Evolutionary conservation across 1,284 basidiomycete genomes (phyloP), one percentile per base, ranked within the genome.

Genomic region (Heimioporus punctisporus): DNA sequence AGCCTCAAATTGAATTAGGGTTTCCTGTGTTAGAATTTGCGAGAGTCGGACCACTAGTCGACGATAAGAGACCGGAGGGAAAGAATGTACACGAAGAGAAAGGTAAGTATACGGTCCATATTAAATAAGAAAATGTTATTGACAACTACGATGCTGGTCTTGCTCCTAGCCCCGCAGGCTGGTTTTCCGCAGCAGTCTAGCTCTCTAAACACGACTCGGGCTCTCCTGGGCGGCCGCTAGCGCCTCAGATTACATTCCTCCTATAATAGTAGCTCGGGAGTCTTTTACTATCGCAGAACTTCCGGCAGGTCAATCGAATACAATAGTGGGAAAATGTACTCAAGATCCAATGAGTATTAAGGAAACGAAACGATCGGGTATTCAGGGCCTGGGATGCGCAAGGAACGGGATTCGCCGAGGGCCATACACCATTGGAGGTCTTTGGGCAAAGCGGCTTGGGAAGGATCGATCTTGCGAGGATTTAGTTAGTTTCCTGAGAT

Each of bases 291-390:
- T 87, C 91, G 68, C 88, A 92, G 65, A 86, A 84, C 28, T 86
- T 94, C 70, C 86, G 90, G 71, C 88, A 92, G 64, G 82, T 88
- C 60, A 92, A 92, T 66, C 86, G 93, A 71, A 82, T 88, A 55
- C 82, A 87, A 8, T 88, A 91, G 1, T 83, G 85, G 34, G 74
- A 69, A 2, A 34, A 83, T 4, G 78, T 86, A 17, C 92, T 92
- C 24, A 88, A 86, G 64, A 81, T 98, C 25, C 88, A 94, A 0
- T 99, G 97, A 97, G 83, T 88, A 0, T 76, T 98, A 54, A 88
- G 95, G 80, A 98, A 98, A 79, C 91, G 90, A 64, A 99, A 99
- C 69, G 95, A 98, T 71, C 85, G 92, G 68, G 97, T 98, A 66
- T 99, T 99, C 78, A 81, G 97, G 55, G 92, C 94, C 26, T 99